Conservation (phyloP, 345 rosid species). For the Eutrema yunnanense region DNA sequence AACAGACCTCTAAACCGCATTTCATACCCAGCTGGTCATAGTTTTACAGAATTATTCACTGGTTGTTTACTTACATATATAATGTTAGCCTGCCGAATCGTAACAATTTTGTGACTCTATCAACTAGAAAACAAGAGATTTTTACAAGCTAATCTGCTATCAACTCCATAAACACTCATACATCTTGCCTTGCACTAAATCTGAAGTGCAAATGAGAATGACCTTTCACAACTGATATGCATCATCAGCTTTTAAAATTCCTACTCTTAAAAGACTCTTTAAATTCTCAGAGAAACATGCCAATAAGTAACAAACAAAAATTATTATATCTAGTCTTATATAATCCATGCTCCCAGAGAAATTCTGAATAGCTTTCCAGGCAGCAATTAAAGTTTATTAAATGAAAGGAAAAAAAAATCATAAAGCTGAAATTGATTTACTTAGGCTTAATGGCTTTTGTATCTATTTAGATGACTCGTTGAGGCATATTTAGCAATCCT, state of each 20-base stretch:
- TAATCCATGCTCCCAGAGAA: neutral
- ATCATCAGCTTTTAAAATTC: neutral
- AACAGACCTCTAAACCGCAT: neutral
- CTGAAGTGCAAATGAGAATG: neutral
- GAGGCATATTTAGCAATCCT: neutral
- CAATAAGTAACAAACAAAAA: neutral
- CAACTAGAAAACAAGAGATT: neutral
- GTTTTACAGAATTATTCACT: neutral
- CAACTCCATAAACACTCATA: no score
- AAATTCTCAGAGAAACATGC: neutral
- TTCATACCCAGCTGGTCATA: neutral
- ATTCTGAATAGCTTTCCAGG: neutral
- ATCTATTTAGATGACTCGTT: neutral
- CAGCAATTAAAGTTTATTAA: neutral
- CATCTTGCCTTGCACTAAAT: no score
- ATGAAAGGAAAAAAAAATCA: neutral
- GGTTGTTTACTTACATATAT: neutral
- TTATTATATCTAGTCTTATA: neutral
- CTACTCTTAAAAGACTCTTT: neutral
- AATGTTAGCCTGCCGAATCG: neutral
- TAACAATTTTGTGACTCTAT: neutral
- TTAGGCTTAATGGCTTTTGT: neutral
- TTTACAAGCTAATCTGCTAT: neutral
- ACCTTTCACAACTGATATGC: neutral
- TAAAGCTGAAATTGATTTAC: neutral